A percentile compares a stretch with the other conserved stretches of the same genome.
Evolutionary conservation across 495 filamentous ascomycete species (phyloP).

Genomic region (Usnea hakonensis): DNA sequence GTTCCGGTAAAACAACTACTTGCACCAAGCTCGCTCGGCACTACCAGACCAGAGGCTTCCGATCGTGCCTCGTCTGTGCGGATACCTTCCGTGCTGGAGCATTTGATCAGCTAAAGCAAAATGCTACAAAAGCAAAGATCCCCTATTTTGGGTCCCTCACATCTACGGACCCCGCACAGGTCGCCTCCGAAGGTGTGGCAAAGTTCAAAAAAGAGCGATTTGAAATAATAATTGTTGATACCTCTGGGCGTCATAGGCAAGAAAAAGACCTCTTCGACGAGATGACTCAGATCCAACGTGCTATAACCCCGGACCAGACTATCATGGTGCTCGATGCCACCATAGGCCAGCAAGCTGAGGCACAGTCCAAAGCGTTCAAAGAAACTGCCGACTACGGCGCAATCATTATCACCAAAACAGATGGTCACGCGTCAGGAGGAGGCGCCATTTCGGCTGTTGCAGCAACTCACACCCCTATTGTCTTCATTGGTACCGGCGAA

Average conservation of each 20-base stretch:
- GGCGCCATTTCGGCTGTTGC: constrained; percentile 98
- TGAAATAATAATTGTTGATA: constrained; percentile 98
- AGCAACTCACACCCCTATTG: constrained; percentile 92
- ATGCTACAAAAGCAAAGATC: constrained; percentile 97
- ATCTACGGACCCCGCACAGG: constrained; percentile 89
- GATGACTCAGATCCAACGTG: constrained; percentile 94
- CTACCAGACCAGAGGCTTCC: constrained; percentile 92
- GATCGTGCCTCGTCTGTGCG: constrained; percentile 88
- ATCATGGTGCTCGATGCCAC: constrained; percentile 96
- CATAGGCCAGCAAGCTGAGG: constrained; percentile 92
- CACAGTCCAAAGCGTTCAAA: constrained; percentile 93
- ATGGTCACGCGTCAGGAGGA: constrained; percentile 89
- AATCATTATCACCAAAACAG: constrained; percentile 98
- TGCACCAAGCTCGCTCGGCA: constrained; percentile 96
- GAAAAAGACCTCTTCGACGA: constrained; percentile 93
- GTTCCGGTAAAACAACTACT: constrained; percentile 94
- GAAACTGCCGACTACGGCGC: constrained; percentile 95
- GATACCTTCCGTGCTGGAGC: constrained; percentile 98
- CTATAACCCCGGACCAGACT: constrained; percentile 90
- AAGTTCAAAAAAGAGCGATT: constrained; percentile 99
- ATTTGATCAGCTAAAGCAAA: constrained; percentile 98
- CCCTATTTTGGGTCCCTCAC: constrained; percentile 96
- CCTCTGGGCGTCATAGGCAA: constrained; percentile 85
- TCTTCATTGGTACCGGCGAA: constrained; percentile 95
- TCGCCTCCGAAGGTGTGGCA: constrained; percentile 88